A percentile compares a stretch with the other conserved stretches of the same genome.
phyloP scores from a whole-genome alignment of 1,139 yeast genomes.

The Candida pseudoviswanathii region DNA sequence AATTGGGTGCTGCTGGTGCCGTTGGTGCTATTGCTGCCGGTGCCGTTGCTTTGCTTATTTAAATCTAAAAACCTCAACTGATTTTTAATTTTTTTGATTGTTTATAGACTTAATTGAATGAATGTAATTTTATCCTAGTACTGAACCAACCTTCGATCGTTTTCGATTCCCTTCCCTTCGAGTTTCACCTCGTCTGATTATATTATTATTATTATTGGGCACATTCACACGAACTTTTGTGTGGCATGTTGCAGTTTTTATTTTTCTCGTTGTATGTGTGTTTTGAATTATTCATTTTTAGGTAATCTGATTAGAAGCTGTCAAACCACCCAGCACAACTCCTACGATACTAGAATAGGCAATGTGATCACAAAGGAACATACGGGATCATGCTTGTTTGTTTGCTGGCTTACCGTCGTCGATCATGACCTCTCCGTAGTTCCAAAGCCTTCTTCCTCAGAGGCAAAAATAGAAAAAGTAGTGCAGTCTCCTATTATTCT shows the following conservation, averaged over 20 bases:
- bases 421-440: too few species aligned
- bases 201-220: too few species aligned
- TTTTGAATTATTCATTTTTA: neutral
- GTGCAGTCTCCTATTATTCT: too few species aligned
- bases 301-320: neutral
- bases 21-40: slow-evolving; percentile 47
- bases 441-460: too few species aligned
- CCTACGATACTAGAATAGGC: neutral
- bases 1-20: slow-evolving; percentile 32
- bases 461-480: too few species aligned
- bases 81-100: neutral
- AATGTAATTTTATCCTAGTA: neutral
- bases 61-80: slow-evolving; percentile 20
- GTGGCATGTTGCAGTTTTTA: neutral
- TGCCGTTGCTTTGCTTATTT: slow-evolving; percentile 49
- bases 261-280: neutral
- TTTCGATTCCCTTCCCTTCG: too few species aligned
- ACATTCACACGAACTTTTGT: too few species aligned
- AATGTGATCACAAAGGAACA: neutral
- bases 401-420: too few species aligned
- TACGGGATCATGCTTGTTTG: too few species aligned
- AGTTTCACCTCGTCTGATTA: too few species aligned
- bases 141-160: neutral
- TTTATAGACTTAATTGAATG: neutral
- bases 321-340: neutral